Percentiles rank a stretch among this genome's conserved stretches.
These are phyloP conservation scores for Trichoderma sp. DNA, from an alignment of 2,329 filamentous ascomycete species.

Conservation along the genomic window DNA sequence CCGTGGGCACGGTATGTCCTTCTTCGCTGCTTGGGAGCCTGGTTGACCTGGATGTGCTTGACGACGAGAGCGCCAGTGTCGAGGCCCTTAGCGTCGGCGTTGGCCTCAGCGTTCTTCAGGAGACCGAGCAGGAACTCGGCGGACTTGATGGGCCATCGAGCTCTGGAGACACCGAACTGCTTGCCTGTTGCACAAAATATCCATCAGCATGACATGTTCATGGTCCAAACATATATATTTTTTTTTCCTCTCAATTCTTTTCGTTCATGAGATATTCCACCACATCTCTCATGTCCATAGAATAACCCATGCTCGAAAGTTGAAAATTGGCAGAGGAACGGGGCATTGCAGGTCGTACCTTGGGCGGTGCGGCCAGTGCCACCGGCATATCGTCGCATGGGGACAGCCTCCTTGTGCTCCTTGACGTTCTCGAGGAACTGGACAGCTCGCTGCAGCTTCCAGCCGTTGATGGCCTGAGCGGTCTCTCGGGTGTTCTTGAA, in stretches of 20 bases:
- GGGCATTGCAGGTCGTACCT: constrained; percentile 69
- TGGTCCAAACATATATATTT: background rate
- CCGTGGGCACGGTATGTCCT: constrained; percentile 99
- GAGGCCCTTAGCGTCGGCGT: constrained; percentile 95
- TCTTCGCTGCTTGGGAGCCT: constrained; percentile 98
- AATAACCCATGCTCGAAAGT: background rate
- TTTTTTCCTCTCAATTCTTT: background rate
- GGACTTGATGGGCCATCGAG: constrained; percentile 99
- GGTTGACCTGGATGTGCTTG: constrained; percentile 99
- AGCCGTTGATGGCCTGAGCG: constrained; percentile 98
- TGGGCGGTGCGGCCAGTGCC: constrained; percentile 94
- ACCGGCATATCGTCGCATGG: constrained; percentile 97
- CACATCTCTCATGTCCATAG: background rate
- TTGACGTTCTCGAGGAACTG: constrained; percentile 98
- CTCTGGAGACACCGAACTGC: constrained; percentile 96
- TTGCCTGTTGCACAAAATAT: constrained; percentile 68
- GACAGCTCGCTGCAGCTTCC: constrained; percentile 94
- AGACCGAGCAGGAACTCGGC: constrained; percentile 97
- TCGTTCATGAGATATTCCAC: background rate
- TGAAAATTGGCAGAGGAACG: background rate
- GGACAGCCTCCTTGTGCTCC: constrained; percentile 95
- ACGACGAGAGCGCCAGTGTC: constrained; percentile 97
- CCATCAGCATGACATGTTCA: constrained; percentile 36
- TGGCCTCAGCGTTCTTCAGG: constrained; percentile 96
- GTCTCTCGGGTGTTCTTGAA: constrained; percentile 99